Base-by-base conservation (phyloP, 345 rosid species). In the Crucihimalaya himalaica region DNA sequence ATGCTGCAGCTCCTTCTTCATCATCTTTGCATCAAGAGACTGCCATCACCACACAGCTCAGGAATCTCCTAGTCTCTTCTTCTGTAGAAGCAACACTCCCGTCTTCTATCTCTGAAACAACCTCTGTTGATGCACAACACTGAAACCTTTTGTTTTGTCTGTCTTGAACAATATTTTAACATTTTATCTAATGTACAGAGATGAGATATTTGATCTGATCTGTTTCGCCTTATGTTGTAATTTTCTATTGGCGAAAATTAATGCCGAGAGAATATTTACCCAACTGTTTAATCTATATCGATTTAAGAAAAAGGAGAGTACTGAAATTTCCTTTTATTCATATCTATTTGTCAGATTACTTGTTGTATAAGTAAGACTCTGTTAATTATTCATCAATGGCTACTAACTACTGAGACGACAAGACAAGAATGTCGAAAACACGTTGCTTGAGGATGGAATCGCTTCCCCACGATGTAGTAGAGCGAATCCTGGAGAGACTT, bases 1-100 rank as follows among this genome's bases (percentile, higher is more conserved):
- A 53, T 29, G 39, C 63, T 43, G 51, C 64, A 74, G 35, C 46
- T 31, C 57, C 70, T 50, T 31, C 70, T 48, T 65, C 56, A 7
- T 31, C 56, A 19, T 20, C 57, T 18, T 14, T 42, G 52, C 21
- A 62, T 40, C 66, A 25, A 42, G 37, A 62, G 52, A 62, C 66
- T 50, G 54, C 28, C 14, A n/a, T 25, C 14, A 62, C 66, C 52
- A 62, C 52, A 25, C 37, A 62, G 37, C 23, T 62, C 35, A 62
- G 66, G 35, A 42, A 62, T 40, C 15, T 42, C 3, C 21, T 62
- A n/a, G 51, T 62, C 37, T 62, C 66, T 42, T 42, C 66, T 27
- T n/a, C 66, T 21, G 66, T 61, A 48, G 66, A 62, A 62, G 32
- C 65, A 39, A 60, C 57, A 31, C 19, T 48, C 57, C 23, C 52